These are phyloP conservation scores for Nakazawaea ishiwadae DNA, from an alignment of 805 yeast genomes.

Conservation along the genomic window DNA sequence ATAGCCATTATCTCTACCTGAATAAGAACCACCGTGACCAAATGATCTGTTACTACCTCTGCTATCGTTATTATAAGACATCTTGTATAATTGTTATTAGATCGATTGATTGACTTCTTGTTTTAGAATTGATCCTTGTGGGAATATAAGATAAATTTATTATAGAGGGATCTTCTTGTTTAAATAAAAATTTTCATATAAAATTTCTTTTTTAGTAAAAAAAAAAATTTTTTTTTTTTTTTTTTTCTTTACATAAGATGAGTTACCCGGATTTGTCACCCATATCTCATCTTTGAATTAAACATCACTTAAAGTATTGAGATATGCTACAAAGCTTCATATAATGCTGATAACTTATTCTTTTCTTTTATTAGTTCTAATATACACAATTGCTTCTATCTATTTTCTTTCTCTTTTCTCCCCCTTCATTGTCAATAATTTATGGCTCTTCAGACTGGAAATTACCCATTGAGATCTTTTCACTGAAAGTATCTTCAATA, in stretches of 20 bases:
- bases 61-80: conserved; percentile 40
- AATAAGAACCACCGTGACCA: conserved; percentile 12
- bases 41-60: conserved; percentile 25
- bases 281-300: background rate
- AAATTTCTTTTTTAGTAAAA: conserved; percentile 6
- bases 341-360: no score
- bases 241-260: background rate
- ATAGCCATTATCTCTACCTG: conserved; percentile 27
- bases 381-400: background rate
- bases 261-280: conserved; percentile 12
- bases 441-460: conserved; percentile 47
- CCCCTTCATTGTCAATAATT: conserved; percentile 7
- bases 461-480: conserved; percentile 55
- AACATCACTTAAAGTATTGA: no score
- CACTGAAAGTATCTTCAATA: conserved; percentile 75
- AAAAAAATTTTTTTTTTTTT: conserved; percentile 8
- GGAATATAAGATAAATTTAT: no score
- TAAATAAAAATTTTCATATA: background rate
- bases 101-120: conserved; percentile 1
- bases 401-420: no score
- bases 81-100: conserved; percentile 18
- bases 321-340: no score
- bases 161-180: background rate
- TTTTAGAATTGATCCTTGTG: no score
- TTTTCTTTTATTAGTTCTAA: background rate